Conservation (phyloP, 139 green algal genomes). For the Micromonas commoda region DNA sequence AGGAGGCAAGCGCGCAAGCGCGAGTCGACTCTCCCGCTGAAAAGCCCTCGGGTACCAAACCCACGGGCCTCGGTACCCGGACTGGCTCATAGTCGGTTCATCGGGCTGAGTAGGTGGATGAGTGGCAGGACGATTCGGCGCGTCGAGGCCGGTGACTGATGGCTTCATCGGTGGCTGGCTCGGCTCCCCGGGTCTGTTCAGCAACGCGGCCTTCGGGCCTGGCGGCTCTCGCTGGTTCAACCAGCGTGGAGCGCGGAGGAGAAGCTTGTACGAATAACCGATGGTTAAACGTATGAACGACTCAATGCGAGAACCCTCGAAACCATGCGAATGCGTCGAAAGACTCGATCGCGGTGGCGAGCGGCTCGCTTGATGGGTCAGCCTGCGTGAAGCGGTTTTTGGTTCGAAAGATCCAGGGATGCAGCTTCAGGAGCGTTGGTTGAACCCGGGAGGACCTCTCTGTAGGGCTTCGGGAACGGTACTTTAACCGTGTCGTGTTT, state of each 20-base stretch:
- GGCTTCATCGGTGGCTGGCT: not conserved
- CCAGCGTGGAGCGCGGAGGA: constrained; percentile 9
- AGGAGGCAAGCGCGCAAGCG: not conserved
- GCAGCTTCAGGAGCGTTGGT: constrained; percentile 24
- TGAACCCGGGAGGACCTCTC: constrained; percentile 20
- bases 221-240: not conserved
- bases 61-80: constrained; percentile 9
- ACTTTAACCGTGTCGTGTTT: not conserved
- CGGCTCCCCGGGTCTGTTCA: not conserved
- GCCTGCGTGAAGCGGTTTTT: constrained; percentile 16
- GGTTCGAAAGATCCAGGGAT: not conserved
- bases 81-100: not conserved
- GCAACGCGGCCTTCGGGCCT: constrained; percentile 15
- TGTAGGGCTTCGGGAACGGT: constrained; percentile 15
- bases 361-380: constrained; percentile 21
- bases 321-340: constrained; percentile 16
- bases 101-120: constrained; percentile 21
- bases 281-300: constrained; percentile 23
- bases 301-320: constrained; percentile 21
- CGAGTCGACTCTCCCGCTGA: not conserved
- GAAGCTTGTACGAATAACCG: constrained; percentile 27
- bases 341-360: constrained; percentile 12
- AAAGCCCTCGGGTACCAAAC: constrained; percentile 11
- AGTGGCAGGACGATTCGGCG: constrained; percentile 24
- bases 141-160: constrained; percentile 19